Evolutionary conservation across 805 yeast species (phyloP).

Genomic region (Cephaloascus fragrans): DNA sequence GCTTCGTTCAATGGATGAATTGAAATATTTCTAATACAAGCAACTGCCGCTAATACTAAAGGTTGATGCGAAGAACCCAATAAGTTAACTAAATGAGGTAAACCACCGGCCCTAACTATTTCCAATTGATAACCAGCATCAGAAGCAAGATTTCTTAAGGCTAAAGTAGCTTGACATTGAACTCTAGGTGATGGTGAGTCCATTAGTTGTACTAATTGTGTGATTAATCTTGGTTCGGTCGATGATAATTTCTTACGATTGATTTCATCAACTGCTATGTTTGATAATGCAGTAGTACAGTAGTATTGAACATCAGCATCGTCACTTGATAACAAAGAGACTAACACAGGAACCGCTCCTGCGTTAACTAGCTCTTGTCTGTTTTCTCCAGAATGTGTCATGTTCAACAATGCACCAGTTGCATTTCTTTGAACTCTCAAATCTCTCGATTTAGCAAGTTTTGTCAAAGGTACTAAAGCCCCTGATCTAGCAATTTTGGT

Average conservation of each 20-base stretch:
- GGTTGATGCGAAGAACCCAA: slow-evolving; percentile 88
- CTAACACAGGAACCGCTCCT: slow-evolving; percentile 95
- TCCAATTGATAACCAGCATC: slow-evolving; percentile 95
- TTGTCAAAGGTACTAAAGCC: slow-evolving; percentile 88
- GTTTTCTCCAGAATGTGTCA: slow-evolving; percentile 97
- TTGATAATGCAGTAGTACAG: slow-evolving; percentile 94
- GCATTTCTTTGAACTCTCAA: slow-evolving; percentile 97
- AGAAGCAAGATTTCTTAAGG: slow-evolving; percentile 89
- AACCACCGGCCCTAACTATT: slow-evolving; percentile 91
- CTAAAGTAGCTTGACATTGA: slow-evolving; percentile 97
- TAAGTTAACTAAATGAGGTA: slow-evolving; percentile 85
- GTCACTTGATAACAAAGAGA: slow-evolving; percentile 69
- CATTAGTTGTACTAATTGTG: slow-evolving; percentile 84
- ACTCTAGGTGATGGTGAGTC: slow-evolving; percentile 89
- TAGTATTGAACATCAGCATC: slow-evolving; percentile 98
- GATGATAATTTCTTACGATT: slow-evolving; percentile 83
- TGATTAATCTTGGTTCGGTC: slow-evolving; percentile 86
- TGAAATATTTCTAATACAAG: slow-evolving; percentile 94
- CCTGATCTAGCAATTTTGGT: slow-evolving; percentile 94
- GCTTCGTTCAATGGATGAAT: slow-evolving; percentile 96
- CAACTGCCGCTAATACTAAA: slow-evolving; percentile 90
- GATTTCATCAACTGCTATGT: slow-evolving; percentile 92
- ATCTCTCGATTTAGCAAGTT: slow-evolving; percentile 88
- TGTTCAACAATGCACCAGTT: slow-evolving; percentile 93
- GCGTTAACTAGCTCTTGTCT: slow-evolving; percentile 95